These are phyloP conservation scores for Citrus inodora DNA, from an alignment of 345 rosid species.

Conservation along the genomic window DNA sequence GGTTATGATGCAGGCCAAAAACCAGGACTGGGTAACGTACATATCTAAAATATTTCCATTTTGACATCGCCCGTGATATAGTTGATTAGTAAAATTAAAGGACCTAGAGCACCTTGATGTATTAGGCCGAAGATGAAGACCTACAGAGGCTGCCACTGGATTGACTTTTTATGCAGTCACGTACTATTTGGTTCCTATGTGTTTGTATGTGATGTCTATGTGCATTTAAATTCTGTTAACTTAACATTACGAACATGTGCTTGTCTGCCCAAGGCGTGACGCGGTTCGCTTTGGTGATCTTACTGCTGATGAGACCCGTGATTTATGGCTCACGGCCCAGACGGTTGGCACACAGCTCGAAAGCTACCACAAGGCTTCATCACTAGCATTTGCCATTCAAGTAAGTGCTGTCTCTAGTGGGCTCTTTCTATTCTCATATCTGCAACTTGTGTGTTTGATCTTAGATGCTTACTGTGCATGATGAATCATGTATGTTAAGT, in stretches of 20 bases:
- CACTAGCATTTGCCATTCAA: conserved; percentile 76
- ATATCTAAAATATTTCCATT: neutral
- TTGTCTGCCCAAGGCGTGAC: conserved; percentile 82
- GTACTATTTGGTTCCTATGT: neutral
- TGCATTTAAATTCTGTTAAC: conserved; percentile 29
- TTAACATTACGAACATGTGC: conserved; percentile 71
- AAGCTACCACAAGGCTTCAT: conserved; percentile 66
- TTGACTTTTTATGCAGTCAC: too few species aligned
- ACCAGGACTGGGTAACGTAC: neutral
- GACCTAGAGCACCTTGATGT: neutral
- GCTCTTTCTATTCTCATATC: neutral
- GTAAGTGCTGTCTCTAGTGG: conserved; percentile 29
- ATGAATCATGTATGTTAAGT: too few species aligned
- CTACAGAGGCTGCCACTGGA: neutral
- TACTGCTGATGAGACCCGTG: conserved; percentile 72
- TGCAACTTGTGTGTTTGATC: neutral
- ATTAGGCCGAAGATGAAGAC: neutral
- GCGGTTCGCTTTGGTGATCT: conserved; percentile 85
- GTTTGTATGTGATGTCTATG: neutral
- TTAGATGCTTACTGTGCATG: neutral
- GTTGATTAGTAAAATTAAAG: neutral
- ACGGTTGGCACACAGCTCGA: conserved; percentile 73
- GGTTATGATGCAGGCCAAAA: neutral
- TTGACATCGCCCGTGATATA: neutral
- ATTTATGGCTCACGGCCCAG: conserved; percentile 80